Evolutionary conservation across 1,284 basidiomycete species (phyloP).

Genomic region (Agroathelia rolfsii): DNA sequence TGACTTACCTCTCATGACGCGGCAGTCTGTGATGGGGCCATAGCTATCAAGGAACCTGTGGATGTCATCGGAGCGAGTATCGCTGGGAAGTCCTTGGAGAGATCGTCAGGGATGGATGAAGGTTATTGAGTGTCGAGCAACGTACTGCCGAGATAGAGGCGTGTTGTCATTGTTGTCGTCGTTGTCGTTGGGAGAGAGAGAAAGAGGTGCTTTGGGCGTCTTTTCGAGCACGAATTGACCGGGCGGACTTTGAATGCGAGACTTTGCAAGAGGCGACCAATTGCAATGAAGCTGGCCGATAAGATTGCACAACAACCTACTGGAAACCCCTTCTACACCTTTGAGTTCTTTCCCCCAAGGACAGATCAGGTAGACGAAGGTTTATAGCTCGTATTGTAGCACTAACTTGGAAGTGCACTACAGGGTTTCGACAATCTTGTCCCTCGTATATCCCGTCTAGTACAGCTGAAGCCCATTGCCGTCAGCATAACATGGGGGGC

Average conservation of each 20-base stretch:
- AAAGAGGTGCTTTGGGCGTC: slow-evolving; percentile 22
- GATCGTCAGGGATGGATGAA: slow-evolving; percentile 1
- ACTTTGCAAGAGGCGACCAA: too few species aligned
- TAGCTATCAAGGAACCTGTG: slow-evolving; percentile 80
- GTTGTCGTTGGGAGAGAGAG: slow-evolving; percentile 25
- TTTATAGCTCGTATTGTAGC: slow-evolving; percentile 10
- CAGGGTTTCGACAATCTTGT: slow-evolving; percentile 84
- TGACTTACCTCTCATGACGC: slow-evolving; percentile 81
- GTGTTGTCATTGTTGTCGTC: slow-evolving; percentile 60
- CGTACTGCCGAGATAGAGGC: slow-evolving; percentile 75
- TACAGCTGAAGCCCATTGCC: slow-evolving; percentile 62
- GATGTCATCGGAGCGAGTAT: slow-evolving; percentile 72
- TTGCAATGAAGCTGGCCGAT: slow-evolving; percentile 70
- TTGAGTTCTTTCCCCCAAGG: slow-evolving; percentile 94
- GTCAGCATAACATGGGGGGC: slow-evolving; percentile 95
- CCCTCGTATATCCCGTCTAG: slow-evolving; percentile 69
- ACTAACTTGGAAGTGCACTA: slow-evolving; percentile 8
- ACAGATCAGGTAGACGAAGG: slow-evolving; percentile 67
- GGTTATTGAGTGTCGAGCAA: slow-evolving; percentile 5
- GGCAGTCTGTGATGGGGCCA: slow-evolving; percentile 81
- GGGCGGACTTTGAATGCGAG: too few species aligned
- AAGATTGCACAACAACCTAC: slow-evolving; percentile 40
- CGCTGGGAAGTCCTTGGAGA: slow-evolving; percentile 59
- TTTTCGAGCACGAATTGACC: slow-evolving; percentile 23
- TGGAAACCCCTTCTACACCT: slow-evolving; percentile 66